Evolutionary conservation across 176 grass and related monocot species (phyloP).

Genomic region (Aegilops bicornis): DNA sequence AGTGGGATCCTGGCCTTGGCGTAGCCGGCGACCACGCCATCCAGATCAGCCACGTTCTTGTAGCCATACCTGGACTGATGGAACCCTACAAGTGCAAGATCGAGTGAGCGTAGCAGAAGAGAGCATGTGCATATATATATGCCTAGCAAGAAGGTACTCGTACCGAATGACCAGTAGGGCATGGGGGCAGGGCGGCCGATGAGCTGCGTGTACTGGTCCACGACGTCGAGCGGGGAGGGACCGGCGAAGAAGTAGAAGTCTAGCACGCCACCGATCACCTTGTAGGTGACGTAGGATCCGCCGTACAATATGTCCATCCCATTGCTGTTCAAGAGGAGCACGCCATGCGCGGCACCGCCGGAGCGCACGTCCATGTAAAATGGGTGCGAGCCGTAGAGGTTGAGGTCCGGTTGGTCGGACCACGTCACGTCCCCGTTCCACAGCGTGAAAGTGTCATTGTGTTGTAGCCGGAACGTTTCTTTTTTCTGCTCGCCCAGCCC

Average conservation of each 20-base stretch:
- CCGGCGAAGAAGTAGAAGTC: constrained; percentile 93
- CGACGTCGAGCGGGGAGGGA: constrained; percentile 53
- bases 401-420: constrained; percentile 27
- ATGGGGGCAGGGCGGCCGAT: constrained; percentile 68
- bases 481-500: constrained; percentile 92
- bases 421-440: constrained; percentile 70
- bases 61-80: constrained; percentile 86
- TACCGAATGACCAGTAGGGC: constrained; percentile 87
- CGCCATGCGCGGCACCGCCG: constrained; percentile 54
- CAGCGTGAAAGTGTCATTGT: constrained; percentile 65
- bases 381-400: constrained; percentile 89
- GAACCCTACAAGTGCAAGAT: constrained; percentile 32
- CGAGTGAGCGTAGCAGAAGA: neutral
- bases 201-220: constrained; percentile 90
- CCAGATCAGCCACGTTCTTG: constrained; percentile 55
- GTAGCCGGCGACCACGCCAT: constrained; percentile 72
- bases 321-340: constrained; percentile 89
- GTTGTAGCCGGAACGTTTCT: constrained; percentile 52
- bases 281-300: constrained; percentile 66
- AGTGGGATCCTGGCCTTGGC: constrained; percentile 71
- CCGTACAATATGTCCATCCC: constrained; percentile 90
- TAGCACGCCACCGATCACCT: constrained; percentile 83
- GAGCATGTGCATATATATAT: neutral
- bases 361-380: constrained; percentile 84
- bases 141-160: neutral